Conservation (phyloP, 805 yeast species). For the Limtongia smithiae region DNA sequence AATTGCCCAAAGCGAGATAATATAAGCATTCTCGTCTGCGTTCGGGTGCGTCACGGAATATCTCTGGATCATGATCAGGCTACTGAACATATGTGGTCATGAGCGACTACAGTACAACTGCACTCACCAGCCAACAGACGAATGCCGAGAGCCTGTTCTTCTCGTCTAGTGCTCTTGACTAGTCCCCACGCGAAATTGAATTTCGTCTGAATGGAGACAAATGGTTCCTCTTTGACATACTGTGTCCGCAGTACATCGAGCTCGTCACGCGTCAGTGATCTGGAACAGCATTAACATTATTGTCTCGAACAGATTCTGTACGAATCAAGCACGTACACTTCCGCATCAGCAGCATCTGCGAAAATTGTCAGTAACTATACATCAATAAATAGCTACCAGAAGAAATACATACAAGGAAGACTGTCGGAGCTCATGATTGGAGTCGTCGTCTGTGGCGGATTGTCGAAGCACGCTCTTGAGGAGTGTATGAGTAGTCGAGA, state of each 20-base stretch:
- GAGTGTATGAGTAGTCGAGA: too few relatives aligned
- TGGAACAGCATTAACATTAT: background rate
- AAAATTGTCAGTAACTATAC: too few relatives aligned
- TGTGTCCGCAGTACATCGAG: slow-evolving; percentile 72
- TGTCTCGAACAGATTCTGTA: background rate
- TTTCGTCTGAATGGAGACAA: slow-evolving; percentile 74
- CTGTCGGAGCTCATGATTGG: slow-evolving; percentile 7
- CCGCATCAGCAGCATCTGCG: slow-evolving; percentile 33
- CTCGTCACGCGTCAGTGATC: slow-evolving; percentile 45
- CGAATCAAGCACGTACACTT: slow-evolving; percentile 20
- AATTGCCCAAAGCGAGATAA: slow-evolving; percentile 82
- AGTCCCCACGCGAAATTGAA: slow-evolving; percentile 98
- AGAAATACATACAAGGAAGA: slow-evolving; percentile 12
- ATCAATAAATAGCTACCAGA: background rate
- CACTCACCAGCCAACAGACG: slow-evolving; percentile 57
- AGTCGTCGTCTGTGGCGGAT: background rate
- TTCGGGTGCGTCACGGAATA: slow-evolving; percentile 70
- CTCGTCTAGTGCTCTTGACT: slow-evolving; percentile 60
- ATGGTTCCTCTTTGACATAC: slow-evolving; percentile 74
- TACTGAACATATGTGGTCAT: background rate
- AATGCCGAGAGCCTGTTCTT: slow-evolving; percentile 75
- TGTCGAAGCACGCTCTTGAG: too few relatives aligned
- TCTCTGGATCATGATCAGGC: slow-evolving; percentile 13
- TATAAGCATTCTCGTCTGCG: slow-evolving; percentile 87
- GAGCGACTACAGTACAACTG: background rate